Base-by-base conservation (phyloP, 257 asterid species). In the Orobanche coerulescens region DNA sequence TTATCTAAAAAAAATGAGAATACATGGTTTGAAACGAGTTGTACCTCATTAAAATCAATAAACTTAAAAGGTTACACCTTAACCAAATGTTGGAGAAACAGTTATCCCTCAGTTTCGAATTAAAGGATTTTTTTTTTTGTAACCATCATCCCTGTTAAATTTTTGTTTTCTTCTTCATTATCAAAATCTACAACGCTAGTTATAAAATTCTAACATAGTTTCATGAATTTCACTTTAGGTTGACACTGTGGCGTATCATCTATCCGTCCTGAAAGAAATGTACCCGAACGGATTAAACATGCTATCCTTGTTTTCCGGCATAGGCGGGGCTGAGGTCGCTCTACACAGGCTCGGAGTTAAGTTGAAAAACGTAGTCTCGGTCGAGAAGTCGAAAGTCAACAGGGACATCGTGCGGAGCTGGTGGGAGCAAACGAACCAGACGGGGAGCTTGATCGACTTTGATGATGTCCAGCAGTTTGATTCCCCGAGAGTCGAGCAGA, bases 311-410 rank as follows among this genome's bases (percentile, higher is more conserved):
- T 88, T 88, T 75, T 88, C 98, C 8, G 98, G 98, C 26, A 92
- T 92, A 2, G 98, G 98, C 0, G 98, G 98, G 7, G 97, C 81
- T 2, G 98, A 92, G 54, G 95, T 92, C 13, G 95, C 98, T 0
- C 97, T 92, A 11, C 90, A 92, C 24, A 77, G 94, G 1, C 91
- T 89, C 0, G 97, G 95, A 0, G 47, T 93, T 10, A 85, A 72
- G 15, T 4, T 89, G 68, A 86, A 75, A 39, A 78, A 73, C 1
- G 96, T 93, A 0, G 95, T 89, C 15, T 69, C 98, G 0, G 81
- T 93, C 0, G 97, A 93, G 60, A 93, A 72, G 12, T 75, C 92
- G 0, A 87, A 93, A 63, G 84, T 69, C 1, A 86, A 81, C 33
- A 57, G 94, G n/a, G 82, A 84, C 18, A 85, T 93, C 0, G 81